Evolutionary conservation across 2,329 filamentous ascomycete species (phyloP).

Genomic region (Penicillium sp.): DNA sequence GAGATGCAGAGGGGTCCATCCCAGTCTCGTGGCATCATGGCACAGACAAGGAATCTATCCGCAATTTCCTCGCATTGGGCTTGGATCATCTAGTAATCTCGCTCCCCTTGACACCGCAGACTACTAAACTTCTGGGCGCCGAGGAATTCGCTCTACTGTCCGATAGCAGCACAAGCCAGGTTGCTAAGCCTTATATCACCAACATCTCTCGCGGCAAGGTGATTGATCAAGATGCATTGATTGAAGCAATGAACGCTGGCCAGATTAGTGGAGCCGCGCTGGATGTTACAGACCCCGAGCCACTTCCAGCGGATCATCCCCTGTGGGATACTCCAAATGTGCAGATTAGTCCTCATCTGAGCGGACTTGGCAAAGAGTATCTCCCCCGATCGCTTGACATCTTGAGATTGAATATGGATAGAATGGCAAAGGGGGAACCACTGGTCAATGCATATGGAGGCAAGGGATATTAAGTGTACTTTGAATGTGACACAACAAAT

Average conservation of each 20-base stretch:
- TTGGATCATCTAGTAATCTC: conserved; percentile 62
- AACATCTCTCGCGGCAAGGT: conserved; percentile 73
- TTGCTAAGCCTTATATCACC: conserved; percentile 62
- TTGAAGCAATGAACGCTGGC: conserved; percentile 61
- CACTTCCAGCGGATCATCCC: conserved; percentile 68
- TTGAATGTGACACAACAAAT: not conserved
- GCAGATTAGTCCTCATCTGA: conserved; percentile 71
- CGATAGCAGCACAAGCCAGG: conserved; percentile 24
- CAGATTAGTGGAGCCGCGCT: conserved; percentile 70
- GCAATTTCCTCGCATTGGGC: conserved; percentile 58
- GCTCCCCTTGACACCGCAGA: conserved; percentile 61
- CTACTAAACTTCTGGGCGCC: conserved; percentile 58
- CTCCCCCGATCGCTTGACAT: conserved; percentile 62
- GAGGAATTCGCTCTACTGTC: conserved; percentile 62
- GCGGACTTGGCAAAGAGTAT: conserved; percentile 60
- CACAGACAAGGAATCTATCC: conserved; percentile 55
- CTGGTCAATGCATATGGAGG: conserved; percentile 67
- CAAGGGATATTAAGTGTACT: conserved; percentile 60
- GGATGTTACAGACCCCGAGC: conserved; percentile 81
- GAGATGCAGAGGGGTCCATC: conserved; percentile 60
- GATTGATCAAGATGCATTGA: conserved; percentile 65
- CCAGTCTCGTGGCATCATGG: conserved; percentile 63
- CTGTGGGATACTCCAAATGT: conserved; percentile 73
- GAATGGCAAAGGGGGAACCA: conserved; percentile 55
- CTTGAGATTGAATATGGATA: conserved; percentile 60